phyloP scores from a whole-genome alignment of 1,139 yeast species.

The Hyphopichia buzzinii region DNA sequence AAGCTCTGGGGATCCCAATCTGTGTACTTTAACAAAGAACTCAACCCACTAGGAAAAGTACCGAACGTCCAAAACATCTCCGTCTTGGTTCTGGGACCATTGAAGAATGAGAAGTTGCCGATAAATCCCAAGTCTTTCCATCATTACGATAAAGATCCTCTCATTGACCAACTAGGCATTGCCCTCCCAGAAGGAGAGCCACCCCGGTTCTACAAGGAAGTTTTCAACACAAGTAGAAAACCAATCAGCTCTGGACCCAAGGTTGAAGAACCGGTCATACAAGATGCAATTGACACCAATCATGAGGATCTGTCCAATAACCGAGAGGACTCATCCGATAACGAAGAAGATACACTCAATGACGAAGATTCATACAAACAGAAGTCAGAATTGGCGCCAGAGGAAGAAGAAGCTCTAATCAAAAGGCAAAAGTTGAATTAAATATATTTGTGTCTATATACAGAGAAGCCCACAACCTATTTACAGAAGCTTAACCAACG shows the following conservation, averaged over 20 bases:
- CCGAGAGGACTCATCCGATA: slow-evolving; percentile 3
- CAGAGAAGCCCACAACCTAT: slow-evolving; percentile 4
- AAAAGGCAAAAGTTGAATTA: slow-evolving; percentile 2
- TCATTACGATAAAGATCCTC: slow-evolving; percentile 26
- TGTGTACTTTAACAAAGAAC: slow-evolving; percentile 44
- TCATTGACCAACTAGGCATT: slow-evolving; percentile 23
- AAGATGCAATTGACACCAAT: not conserved
- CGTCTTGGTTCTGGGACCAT: slow-evolving; percentile 6
- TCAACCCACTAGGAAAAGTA: slow-evolving; percentile 46
- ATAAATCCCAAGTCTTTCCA: slow-evolving; percentile 12
- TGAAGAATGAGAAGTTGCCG: slow-evolving; percentile 29
- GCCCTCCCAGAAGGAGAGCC: slow-evolving; percentile 38
- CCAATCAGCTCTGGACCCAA: slow-evolving; percentile 4
- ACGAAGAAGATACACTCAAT: slow-evolving; percentile 7
- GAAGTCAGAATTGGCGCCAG: slow-evolving; percentile 9
- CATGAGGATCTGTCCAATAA: too few relatives aligned
- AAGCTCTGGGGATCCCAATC: slow-evolving; percentile 40
- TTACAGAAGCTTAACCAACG: not conserved
- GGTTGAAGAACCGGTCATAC: not conserved
- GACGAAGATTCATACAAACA: not conserved
- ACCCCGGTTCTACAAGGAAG: slow-evolving; percentile 40
- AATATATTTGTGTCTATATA: slow-evolving; percentile 7
- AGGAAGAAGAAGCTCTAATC: slow-evolving; percentile 10
- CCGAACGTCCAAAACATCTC: slow-evolving; percentile 19
- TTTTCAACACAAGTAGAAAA: slow-evolving; percentile 29